Evolutionary conservation across 1,284 basidiomycete species (phyloP).

Genomic region (Thelephora terrestris): DNA sequence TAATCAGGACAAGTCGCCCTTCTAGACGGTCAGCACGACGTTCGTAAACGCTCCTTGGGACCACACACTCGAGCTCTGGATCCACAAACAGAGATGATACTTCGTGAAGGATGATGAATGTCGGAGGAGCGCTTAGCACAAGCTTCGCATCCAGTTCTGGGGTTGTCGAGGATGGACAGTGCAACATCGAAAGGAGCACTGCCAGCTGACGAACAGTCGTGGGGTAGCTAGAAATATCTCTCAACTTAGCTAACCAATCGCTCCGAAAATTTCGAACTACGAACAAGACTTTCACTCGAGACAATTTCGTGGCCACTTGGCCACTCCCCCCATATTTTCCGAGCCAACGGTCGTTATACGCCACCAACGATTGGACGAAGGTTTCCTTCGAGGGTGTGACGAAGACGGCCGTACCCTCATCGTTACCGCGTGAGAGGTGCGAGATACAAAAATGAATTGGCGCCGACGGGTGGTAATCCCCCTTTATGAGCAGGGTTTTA

Average conservation of each 20-base stretch:
- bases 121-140: constrained; percentile 35
- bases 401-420: constrained; percentile 31
- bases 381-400: constrained; percentile 38
- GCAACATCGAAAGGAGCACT: constrained; percentile 44
- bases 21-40: constrained; percentile 6
- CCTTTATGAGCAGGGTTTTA: constrained; percentile 23
- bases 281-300: constrained; percentile 45
- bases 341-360: constrained; percentile 49
- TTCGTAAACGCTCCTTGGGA: neutral
- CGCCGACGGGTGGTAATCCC: constrained; percentile 27
- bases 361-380: constrained; percentile 32
- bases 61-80: constrained; percentile 18
- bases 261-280: constrained; percentile 18
- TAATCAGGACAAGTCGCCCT: constrained; percentile 34
- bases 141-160: constrained; percentile 26
- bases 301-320: constrained; percentile 27
- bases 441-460: constrained; percentile 39
- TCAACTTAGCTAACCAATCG: constrained; percentile 7
- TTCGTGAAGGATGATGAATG: constrained; percentile 54
- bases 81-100: constrained; percentile 47
- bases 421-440: constrained; percentile 23
- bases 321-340: constrained; percentile 35
- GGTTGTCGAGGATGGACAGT: constrained; percentile 28
- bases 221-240: constrained; percentile 43
- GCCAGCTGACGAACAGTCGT: constrained; percentile 48